Percentiles rank a stretch among this genome's conserved stretches.
Conservation (phyloP, 805 yeast genomes). For the Hanseniaspora occidentalis region DNA sequence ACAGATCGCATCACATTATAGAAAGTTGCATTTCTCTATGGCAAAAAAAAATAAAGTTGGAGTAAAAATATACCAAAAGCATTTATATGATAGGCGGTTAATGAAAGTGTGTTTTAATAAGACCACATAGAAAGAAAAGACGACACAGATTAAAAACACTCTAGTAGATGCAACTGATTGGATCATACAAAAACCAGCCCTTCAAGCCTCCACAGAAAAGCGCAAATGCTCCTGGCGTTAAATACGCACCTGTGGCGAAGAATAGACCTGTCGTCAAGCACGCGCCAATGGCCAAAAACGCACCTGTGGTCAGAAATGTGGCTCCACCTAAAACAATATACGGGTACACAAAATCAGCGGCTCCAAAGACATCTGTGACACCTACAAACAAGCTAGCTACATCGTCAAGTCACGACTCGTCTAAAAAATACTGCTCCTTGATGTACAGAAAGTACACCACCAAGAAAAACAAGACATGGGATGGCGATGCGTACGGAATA, state of each 20-base stretch:
- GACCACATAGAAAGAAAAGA: neutral
- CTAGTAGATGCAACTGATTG: neutral
- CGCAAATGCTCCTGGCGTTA: neutral
- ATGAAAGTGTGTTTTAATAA: too few species aligned
- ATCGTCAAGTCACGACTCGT: neutral
- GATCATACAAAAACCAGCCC: neutral
- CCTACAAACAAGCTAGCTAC: neutral
- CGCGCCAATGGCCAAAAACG: neutral
- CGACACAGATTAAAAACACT: neutral
- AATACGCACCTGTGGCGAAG: constrained; percentile 4
- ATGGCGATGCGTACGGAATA: constrained; percentile 66
- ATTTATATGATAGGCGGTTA: neutral
- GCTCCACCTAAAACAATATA: too few species aligned
- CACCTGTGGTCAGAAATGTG: too few species aligned
- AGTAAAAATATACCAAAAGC: too few species aligned
- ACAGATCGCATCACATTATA: too few species aligned
- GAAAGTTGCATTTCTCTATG: too few species aligned
- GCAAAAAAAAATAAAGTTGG: too few species aligned
- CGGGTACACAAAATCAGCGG: neutral
- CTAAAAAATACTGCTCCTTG: constrained; percentile 22
- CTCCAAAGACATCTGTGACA: too few species aligned
- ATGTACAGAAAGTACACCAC: constrained; percentile 61
- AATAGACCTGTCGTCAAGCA: neutral
- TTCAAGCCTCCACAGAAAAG: neutral
- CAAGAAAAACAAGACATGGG: constrained; percentile 89